A percentile compares a stretch with the other conserved stretches of the same genome.
Evolutionary conservation across 1,284 basidiomycete genomes (phyloP).

Genomic region (Cerrena zonata): DNA sequence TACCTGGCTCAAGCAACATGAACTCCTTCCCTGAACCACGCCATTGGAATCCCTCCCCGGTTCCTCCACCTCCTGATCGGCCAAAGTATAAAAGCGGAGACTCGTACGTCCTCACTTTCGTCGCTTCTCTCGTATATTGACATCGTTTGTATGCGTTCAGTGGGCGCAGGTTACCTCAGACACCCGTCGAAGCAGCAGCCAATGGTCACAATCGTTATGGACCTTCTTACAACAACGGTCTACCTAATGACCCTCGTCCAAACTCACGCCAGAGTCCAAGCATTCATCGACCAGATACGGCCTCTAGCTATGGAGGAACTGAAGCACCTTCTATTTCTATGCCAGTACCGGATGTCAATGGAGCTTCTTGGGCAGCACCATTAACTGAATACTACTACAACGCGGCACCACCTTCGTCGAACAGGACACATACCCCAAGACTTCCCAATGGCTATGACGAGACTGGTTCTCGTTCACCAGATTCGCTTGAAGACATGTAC

Average conservation of each 20-base stretch:
- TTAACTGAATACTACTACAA: constrained; percentile 8
- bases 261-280: constrained; percentile 5
- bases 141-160: constrained; percentile 3
- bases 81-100: constrained; percentile 21
- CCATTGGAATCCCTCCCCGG: constrained; percentile 10
- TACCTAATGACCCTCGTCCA: constrained; percentile 11
- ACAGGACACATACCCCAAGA: constrained; percentile 2
- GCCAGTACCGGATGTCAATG: constrained; percentile 22
- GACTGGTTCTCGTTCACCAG: constrained; percentile 20
- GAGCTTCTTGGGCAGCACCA: constrained; percentile 16
- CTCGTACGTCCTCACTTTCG: constrained; percentile 17
- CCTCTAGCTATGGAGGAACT: constrained; percentile 1
- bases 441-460: constrained; percentile 18
- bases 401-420: constrained; percentile 2
- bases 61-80: constrained; percentile 4
- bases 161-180: constrained; percentile 16
- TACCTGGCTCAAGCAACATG: constrained; percentile 15
- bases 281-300: constrained; percentile 6
- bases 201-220: constrained; percentile 5
- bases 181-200: constrained; percentile 7
- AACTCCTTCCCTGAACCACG: constrained; percentile 24
- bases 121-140: constrained; percentile 2
- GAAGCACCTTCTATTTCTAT: constrained; percentile 17
- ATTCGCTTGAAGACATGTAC: constrained; percentile 20
- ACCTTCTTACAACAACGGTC: constrained; percentile 3